These are phyloP conservation scores for Aspergillus sergii DNA, from an alignment of 2,329 filamentous ascomycete species.

Conservation along the genomic window DNA sequence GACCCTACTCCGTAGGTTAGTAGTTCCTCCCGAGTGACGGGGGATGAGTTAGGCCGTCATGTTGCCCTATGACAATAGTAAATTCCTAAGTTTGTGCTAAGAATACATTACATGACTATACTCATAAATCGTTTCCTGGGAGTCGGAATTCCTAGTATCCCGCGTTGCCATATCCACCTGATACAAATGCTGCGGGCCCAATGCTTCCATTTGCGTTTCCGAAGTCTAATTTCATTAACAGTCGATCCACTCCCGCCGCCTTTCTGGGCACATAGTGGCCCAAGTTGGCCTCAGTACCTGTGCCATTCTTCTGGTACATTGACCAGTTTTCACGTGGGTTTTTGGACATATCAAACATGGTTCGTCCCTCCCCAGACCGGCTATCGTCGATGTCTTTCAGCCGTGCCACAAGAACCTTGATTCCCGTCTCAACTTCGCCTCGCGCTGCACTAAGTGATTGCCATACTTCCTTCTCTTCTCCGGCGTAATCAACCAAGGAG, in stretches of 20 bases:
- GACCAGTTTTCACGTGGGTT: slow-evolving; percentile 31
- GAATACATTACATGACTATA: background rate
- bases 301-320: slow-evolving; percentile 29
- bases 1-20: background rate
- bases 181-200: slow-evolving; percentile 2
- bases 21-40: background rate
- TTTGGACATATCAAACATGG: slow-evolving; percentile 36
- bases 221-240: slow-evolving; percentile 88
- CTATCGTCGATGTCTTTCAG: slow-evolving; percentile 63
- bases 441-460: slow-evolving; percentile 67
- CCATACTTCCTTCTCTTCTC: slow-evolving; percentile 71
- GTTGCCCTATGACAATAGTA: background rate
- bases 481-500: slow-evolving; percentile 68
- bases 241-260: slow-evolving; percentile 76
- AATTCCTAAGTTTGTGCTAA: background rate
- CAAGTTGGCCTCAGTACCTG: slow-evolving; percentile 17
- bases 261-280: slow-evolving; percentile 67
- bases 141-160: background rate
- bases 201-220: slow-evolving; percentile 31
- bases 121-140: background rate
- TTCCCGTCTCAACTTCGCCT: slow-evolving; percentile 65
- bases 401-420: slow-evolving; percentile 62
- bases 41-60: background rate
- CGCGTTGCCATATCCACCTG: background rate
- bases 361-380: slow-evolving; percentile 45